Conservation (phyloP, 2,329 filamentous ascomycete species). For the Fusarium brevicatenulatum region DNA sequence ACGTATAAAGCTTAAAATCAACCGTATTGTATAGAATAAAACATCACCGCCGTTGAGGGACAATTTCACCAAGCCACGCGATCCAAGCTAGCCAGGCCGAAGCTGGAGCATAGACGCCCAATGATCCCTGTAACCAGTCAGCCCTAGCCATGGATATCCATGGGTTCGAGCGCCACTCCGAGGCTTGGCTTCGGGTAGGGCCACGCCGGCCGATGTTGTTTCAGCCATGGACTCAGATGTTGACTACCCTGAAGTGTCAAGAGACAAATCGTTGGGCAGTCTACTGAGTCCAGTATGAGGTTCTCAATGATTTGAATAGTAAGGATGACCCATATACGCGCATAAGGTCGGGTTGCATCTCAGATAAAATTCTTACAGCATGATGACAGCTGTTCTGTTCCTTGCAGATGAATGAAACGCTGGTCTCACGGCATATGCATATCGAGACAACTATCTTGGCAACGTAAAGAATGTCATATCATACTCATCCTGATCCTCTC, state of each 20-base stretch:
- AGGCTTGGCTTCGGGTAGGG: slow-evolving; percentile 18
- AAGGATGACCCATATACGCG: too few species aligned
- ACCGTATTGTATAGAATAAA: not conserved
- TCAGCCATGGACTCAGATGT: not conserved
- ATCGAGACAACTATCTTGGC: not conserved
- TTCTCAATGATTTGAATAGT: fast-evolving
- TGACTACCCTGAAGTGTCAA: not conserved
- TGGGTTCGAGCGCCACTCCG: not conserved
- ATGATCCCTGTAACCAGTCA: not conserved
- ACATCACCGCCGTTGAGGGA: not conserved
- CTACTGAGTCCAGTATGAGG: not conserved
- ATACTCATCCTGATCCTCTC: not conserved
- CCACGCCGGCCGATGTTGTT: not conserved
- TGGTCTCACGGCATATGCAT: not conserved
- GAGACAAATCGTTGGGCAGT: not conserved
- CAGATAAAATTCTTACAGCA: not conserved
- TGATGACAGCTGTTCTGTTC: too few species aligned
- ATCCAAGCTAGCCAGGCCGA: not conserved
- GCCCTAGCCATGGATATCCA: not conserved
- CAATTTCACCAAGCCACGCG: not conserved
- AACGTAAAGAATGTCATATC: not conserved
- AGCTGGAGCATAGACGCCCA: not conserved
- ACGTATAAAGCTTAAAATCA: not conserved
- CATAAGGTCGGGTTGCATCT: too few species aligned
- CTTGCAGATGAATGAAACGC: not conserved